Evolutionary conservation across 495 filamentous ascomycete species (phyloP), one percentile per base, ranked within the genome.

Genomic region (Penicillium robsamsonii): DNA sequence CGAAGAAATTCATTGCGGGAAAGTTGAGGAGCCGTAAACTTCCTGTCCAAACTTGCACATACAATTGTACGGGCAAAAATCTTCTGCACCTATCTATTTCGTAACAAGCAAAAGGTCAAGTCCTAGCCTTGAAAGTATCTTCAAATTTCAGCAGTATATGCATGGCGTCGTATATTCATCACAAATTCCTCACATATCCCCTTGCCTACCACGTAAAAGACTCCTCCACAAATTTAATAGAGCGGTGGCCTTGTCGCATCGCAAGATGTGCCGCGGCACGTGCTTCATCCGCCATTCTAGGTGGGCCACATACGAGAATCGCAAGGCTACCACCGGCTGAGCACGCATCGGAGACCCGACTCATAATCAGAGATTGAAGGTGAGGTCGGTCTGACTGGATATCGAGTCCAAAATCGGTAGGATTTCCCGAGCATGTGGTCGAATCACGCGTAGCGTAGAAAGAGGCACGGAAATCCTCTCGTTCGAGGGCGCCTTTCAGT

Each of bases 251-350:
- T 49, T 71, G 67, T 47, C 60, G 48, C 61, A 76, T 65, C 5
- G 70, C 68, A 5, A 60, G 29, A 43, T 70, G 64, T 22, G 77
- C 76, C 30, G 77, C 76, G 17, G 58, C 63, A 50, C 79, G 68
- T 0, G 75, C 71, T 44, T 79, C 76, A 63, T 82, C 75, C 4
- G 75, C 79, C 72, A 84, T 76, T 4, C 62, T 63, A 2, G 58
- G 57, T 10, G 79, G 80, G 6, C 80, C 81, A 58, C 81, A 84
- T 4, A 77, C 72, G 9, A 84, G 38, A 9, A 83, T 75, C 0
- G 73, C 62, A 24, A 71, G 64, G n/a, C 61, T 66, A 4, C 50
- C 60, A 11, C 64, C 62, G 20, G 62, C 59, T 11, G 55, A 47
- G 25, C 56, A 65, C 5, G 68, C 68, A 53, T 62, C 67, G 18